These are phyloP conservation scores for Penicillium sp. DNA, from an alignment of 2,329 filamentous ascomycete species.

Conservation along the genomic window DNA sequence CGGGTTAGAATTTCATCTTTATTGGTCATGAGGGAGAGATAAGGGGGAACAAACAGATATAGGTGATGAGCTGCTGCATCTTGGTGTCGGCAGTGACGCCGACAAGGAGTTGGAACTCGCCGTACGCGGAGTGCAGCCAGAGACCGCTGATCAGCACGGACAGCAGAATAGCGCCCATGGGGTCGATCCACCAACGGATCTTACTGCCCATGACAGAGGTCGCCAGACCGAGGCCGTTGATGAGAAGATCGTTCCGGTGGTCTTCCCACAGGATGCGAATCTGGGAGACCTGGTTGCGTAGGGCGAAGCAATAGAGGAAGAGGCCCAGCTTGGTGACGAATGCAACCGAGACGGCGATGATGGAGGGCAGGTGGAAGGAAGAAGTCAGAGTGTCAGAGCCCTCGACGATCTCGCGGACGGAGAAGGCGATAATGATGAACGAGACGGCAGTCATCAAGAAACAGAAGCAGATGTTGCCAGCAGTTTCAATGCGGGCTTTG, in stretches of 20 bases:
- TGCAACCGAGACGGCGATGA: constrained; percentile 80
- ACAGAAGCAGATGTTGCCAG: constrained; percentile 94
- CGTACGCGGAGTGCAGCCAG: constrained; percentile 82
- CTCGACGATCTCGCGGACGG: constrained; percentile 65
- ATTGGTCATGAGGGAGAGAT: neutral
- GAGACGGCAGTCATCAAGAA: constrained; percentile 94
- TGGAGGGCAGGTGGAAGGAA: constrained; percentile 73
- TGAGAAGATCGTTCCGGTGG: constrained; percentile 93
- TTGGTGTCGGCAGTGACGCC: constrained; percentile 82
- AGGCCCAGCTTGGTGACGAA: constrained; percentile 79
- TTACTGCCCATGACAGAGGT: constrained; percentile 90
- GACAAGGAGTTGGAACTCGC: constrained; percentile 86
- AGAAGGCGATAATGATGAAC: constrained; percentile 87
- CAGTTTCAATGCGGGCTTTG: constrained; percentile 90
- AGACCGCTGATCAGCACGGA: constrained; percentile 73
- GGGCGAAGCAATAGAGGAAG: constrained; percentile 88
- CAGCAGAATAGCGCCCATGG: constrained; percentile 81
- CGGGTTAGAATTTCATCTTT: constrained; percentile 1
- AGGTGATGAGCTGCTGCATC: constrained; percentile 91
- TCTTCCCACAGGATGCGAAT: constrained; percentile 93
- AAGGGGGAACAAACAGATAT: constrained; percentile 62
- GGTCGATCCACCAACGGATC: constrained; percentile 91
- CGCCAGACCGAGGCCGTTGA: constrained; percentile 90
- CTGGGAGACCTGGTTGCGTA: constrained; percentile 89
- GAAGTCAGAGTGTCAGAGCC: constrained; percentile 53